Percentiles rank a stretch among this genome's conserved stretches.
phyloP scores from a whole-genome alignment of 768 basidiomycete species.

The Tylopilus vinaceipallidus region DNA sequence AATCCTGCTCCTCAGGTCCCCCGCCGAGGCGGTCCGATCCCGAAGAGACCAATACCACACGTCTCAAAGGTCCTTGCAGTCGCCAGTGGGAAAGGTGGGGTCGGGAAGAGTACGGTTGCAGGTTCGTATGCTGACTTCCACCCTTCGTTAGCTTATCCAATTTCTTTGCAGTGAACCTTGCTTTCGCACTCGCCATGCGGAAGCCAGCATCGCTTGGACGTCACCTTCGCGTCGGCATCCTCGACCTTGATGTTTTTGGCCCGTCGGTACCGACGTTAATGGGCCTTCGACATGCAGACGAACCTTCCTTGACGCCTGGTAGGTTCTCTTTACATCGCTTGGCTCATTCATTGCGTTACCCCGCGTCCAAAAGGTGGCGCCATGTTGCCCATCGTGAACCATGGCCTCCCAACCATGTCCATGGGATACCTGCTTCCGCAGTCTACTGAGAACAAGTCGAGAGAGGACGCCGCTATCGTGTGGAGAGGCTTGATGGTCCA shows the following conservation, averaged over 20 bases:
- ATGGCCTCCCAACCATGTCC: conserved; percentile 92
- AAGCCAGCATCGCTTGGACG: conserved; percentile 32
- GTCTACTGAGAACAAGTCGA: conserved; percentile 43
- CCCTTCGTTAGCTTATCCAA: too few relatives aligned
- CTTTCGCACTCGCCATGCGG: conserved; percentile 62
- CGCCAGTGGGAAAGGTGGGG: conserved; percentile 93
- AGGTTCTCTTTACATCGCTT: conserved; percentile 19
- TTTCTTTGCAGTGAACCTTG: conserved; percentile 65
- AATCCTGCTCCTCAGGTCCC: conserved; percentile 57
- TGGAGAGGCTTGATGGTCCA: conserved; percentile 99
- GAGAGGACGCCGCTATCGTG: conserved; percentile 77
- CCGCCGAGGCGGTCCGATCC: conserved; percentile 49
- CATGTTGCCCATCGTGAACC: conserved; percentile 79
- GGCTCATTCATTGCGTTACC: not conserved
- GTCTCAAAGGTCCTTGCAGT: conserved; percentile 82
- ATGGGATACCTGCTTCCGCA: conserved; percentile 91
- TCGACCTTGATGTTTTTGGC: conserved; percentile 96
- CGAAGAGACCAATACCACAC: conserved; percentile 60
- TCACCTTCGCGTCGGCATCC: conserved; percentile 71
- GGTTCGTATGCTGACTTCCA: conserved; percentile 62
- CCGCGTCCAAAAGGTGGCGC: conserved; percentile 54
- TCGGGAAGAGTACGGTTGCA: conserved; percentile 92
- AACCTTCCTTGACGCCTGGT: conserved; percentile 77
- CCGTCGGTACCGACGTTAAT: conserved; percentile 92
- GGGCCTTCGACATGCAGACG: conserved; percentile 76